Conservation (phyloP, 1,284 basidiomycete species). For the Anthracocystis setariae region DNA sequence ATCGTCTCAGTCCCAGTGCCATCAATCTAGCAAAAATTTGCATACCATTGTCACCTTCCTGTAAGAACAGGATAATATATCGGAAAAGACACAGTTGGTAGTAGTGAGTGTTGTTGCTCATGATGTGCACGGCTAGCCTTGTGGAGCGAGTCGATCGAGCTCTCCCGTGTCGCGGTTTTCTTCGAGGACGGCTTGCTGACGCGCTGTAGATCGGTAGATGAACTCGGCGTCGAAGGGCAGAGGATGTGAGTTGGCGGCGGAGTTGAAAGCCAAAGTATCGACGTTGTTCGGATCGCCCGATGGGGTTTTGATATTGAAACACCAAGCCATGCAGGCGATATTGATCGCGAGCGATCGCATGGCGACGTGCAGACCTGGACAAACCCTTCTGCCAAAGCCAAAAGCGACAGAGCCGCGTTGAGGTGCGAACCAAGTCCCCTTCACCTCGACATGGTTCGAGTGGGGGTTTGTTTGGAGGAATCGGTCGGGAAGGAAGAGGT, state of each 20-base stretch:
- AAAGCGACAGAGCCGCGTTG: constrained; percentile 55
- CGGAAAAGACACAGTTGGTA: too few relatives aligned
- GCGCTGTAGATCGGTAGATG: constrained; percentile 1
- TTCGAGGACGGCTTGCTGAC: constrained; percentile 3
- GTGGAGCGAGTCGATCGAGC: constrained; percentile 11
- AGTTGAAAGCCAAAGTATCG: constrained; percentile 40
- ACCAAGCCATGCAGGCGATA: constrained; percentile 66
- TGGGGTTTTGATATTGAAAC: constrained; percentile 56
- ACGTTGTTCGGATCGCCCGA: constrained; percentile 10
- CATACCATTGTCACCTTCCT: too few relatives aligned
- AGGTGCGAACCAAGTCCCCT: constrained; percentile 40
- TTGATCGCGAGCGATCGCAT: constrained; percentile 67
- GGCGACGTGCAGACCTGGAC: constrained; percentile 68
- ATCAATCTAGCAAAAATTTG: too few relatives aligned
- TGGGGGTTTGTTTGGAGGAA: constrained; percentile 26
- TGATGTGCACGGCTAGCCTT: not conserved
- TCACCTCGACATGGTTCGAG: constrained; percentile 3
- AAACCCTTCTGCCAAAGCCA: constrained; percentile 65
- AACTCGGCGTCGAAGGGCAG: constrained; percentile 29
- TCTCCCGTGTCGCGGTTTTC: constrained; percentile 18
- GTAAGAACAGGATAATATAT: too few relatives aligned
- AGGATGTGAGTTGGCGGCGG: constrained; percentile 41
- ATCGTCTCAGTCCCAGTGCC: too few relatives aligned
- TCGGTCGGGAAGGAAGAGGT: constrained; percentile 45
- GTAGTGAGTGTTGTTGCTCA: too few relatives aligned